phyloP scores from a whole-genome alignment of 345 rosid genomes.

The Aegle marmelos region DNA sequence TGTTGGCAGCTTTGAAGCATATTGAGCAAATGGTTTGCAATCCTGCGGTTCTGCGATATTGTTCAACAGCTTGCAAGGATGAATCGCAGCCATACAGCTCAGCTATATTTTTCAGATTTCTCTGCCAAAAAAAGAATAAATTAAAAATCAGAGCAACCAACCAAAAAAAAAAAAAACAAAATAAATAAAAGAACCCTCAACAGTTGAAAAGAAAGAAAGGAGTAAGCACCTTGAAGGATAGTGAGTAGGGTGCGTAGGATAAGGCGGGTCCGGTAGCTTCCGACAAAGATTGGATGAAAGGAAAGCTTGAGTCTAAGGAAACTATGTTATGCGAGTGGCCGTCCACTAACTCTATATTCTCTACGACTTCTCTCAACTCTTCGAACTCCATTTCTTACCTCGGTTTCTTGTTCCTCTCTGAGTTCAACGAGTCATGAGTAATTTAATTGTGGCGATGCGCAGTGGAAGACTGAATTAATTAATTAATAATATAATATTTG shows the following conservation, averaged over 20 bases:
- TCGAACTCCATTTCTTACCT: conserved; percentile 43
- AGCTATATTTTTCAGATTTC: conserved; percentile 75
- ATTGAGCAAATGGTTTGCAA: conserved; percentile 46
- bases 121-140: conserved; percentile 34
- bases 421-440: neutral
- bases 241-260: conserved; percentile 57
- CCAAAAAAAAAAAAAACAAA: neutral
- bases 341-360: conserved; percentile 59
- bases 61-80: conserved; percentile 59
- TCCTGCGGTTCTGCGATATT: conserved; percentile 56
- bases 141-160: neutral
- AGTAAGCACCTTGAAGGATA: conserved; percentile 73
- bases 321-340: conserved; percentile 85
- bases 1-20: conserved; percentile 73
- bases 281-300: conserved; percentile 61
- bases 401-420: neutral
- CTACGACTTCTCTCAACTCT: conserved; percentile 55
- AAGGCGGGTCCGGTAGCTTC: conserved; percentile 82
- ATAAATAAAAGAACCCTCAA: neutral
- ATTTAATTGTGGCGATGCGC: too few relatives aligned
- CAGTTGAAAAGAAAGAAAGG: too few relatives aligned
- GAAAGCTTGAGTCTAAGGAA: conserved; percentile 63
- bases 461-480: too few relatives aligned
- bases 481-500: too few relatives aligned
- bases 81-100: conserved; percentile 65